Conservation (phyloP, 176 grass and related monocot genomes). For the Rhipidocladum racemiflorum region DNA sequence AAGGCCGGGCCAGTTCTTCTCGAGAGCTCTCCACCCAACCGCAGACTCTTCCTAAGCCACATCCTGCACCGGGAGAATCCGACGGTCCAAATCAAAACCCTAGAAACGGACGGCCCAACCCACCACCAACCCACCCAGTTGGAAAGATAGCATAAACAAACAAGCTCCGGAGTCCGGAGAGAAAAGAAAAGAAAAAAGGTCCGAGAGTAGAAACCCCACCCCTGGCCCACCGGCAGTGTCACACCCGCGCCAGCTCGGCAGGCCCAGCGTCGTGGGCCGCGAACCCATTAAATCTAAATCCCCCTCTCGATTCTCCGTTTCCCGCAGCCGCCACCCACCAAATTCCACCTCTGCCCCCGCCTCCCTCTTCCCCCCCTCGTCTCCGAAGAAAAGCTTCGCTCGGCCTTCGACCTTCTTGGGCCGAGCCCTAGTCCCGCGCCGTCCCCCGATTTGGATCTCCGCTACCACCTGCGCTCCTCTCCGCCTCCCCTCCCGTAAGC, state of each 20-base stretch:
- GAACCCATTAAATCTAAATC: slow-evolving; percentile 37
- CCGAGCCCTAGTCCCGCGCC: slow-evolving; percentile 46
- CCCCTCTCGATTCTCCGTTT: not conserved
- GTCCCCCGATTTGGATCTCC: slow-evolving; percentile 23
- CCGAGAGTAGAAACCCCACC: not conserved
- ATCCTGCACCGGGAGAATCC: not conserved
- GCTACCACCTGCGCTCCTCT: not conserved
- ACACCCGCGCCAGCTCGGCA: not conserved
- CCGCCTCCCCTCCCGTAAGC: slow-evolving; percentile 34
- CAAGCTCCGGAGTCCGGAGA: not conserved
- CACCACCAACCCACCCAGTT: not conserved
- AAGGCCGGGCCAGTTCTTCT: not conserved
- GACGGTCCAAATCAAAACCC: not conserved
- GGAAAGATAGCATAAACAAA: not conserved
- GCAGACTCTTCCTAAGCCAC: not conserved
- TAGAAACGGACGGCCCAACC: not conserved
- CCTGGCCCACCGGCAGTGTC: slow-evolving; percentile 42
- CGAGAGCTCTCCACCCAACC: not conserved
- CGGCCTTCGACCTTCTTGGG: slow-evolving; percentile 56
- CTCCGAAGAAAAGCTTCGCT: no score
- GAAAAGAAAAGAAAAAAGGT: not conserved
- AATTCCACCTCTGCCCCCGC: no score
- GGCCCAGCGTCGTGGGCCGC: slow-evolving; percentile 40
- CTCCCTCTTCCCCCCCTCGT: not conserved
- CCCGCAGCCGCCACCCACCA: not conserved